Conservation (phyloP, 768 basidiomycete genomes). For the Podaxis sp. region DNA sequence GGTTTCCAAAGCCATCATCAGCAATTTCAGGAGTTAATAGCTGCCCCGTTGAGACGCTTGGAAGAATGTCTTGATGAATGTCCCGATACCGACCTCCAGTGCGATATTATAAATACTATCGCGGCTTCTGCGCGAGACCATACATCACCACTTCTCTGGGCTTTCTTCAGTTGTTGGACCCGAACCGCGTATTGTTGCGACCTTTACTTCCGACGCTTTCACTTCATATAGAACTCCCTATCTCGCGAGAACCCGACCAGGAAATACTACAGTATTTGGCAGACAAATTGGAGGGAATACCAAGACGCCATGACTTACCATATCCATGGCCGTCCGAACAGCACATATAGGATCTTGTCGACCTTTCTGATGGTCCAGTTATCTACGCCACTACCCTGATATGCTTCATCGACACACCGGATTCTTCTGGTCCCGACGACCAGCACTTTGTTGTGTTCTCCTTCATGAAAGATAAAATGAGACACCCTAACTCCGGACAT, state of each 20-base stretch:
- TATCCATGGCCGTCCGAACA: neutral
- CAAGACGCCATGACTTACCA: neutral
- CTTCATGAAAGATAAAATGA: too few species aligned
- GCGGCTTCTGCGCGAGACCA: neutral
- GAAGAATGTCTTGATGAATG: neutral
- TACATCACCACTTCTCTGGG: neutral
- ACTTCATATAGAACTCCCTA: neutral
- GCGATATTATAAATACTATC: neutral
- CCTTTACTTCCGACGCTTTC: neutral
- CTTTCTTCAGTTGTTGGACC: neutral
- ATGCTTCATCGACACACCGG: neutral
- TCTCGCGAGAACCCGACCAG: neutral
- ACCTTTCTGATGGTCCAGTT: neutral
- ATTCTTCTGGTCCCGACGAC: neutral
- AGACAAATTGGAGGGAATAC: neutral
- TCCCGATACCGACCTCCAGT: neutral
- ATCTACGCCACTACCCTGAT: neutral
- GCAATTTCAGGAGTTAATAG: neutral
- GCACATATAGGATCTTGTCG: neutral
- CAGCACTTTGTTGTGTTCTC: too few species aligned
- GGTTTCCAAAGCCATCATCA: neutral
- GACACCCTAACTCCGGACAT: neutral
- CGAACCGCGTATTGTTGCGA: neutral
- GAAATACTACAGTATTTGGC: neutral
- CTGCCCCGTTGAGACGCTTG: neutral